phyloP scores from a whole-genome alignment of 1,284 basidiomycete species.

The Boletellus deceptivus region DNA sequence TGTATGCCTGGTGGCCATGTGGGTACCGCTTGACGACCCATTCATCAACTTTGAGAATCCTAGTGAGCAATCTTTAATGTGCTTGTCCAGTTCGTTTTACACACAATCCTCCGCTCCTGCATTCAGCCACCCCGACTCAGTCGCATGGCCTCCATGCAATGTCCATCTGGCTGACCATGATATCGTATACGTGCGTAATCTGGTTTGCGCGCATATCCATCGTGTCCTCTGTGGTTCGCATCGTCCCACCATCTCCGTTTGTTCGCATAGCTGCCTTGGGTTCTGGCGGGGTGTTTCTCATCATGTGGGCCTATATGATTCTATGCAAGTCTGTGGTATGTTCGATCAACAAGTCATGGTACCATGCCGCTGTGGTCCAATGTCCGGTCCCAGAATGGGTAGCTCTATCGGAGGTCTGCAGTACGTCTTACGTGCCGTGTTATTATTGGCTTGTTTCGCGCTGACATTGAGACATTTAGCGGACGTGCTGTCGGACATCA shows the following conservation, averaged over 20 bases:
- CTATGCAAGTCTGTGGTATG: constrained; percentile 19
- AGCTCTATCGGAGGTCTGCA: constrained; percentile 23
- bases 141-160: constrained; percentile 20
- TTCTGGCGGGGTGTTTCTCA: constrained; percentile 6
- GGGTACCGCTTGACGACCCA: constrained; percentile 18
- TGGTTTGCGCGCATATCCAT: constrained; percentile 34
- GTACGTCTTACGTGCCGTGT: constrained; percentile 7
- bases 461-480: constrained; percentile 7
- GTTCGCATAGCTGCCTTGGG: constrained; percentile 1
- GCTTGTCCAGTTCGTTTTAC: background rate
- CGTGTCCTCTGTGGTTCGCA: constrained; percentile 25
- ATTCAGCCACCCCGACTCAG: constrained; percentile 10
- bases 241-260: constrained; percentile 21
- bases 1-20: constrained; percentile 10
- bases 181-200: constrained; percentile 25
- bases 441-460: background rate
- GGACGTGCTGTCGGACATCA: constrained; percentile 25
- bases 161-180: constrained; percentile 18
- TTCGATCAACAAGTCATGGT: constrained; percentile 18
- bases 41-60: constrained; percentile 6
- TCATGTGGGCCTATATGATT: constrained; percentile 25
- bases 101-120: background rate
- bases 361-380: background rate
- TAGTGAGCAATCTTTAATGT: constrained; percentile 10
- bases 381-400: constrained; percentile 24